Evolutionary conservation across 1,284 basidiomycete genomes (phyloP).

Genomic region (Moesziomyces sp.): DNA sequence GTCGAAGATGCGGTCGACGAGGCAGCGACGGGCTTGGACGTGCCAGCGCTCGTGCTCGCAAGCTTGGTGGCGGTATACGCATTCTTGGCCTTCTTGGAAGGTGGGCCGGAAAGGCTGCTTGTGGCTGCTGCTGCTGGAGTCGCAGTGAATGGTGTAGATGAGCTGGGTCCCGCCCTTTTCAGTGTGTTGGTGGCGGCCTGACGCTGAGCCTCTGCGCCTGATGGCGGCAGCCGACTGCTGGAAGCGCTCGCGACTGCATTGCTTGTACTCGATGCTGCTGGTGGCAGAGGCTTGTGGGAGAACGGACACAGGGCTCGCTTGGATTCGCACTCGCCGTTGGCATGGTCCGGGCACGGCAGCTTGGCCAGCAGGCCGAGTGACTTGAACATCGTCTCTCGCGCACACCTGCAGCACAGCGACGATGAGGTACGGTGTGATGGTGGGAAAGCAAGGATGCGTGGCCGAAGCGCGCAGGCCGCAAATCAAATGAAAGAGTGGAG

Average conservation of each 20-base stretch:
- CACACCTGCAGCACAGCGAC: background rate
- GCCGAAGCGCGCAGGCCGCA: background rate
- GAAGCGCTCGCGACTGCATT: background rate
- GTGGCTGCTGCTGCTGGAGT: background rate
- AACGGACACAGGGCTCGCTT: constrained; percentile 46
- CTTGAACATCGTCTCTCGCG: constrained; percentile 47
- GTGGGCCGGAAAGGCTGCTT: constrained; percentile 13
- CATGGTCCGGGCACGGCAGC: constrained; percentile 55
- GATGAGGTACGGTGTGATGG: background rate
- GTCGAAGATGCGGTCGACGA: constrained; percentile 4
- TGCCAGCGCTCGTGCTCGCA: background rate
- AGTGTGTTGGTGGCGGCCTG: background rate
- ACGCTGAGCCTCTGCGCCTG: too few species aligned
- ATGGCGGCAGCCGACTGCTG: background rate
- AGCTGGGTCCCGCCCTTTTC: constrained; percentile 16
- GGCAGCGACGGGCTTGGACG: background rate
- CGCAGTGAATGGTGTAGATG: constrained; percentile 2
- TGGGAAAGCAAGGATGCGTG: background rate
- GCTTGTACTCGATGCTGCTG: background rate
- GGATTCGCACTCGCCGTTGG: constrained; percentile 44
- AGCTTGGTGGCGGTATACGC: constrained; percentile 30
- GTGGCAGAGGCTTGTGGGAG: constrained; percentile 34
- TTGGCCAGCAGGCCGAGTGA: constrained; percentile 46
- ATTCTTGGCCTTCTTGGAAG: constrained; percentile 44
- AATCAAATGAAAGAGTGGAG: too few species aligned